These are phyloP conservation scores for Clarireedia hainanense DNA, from an alignment of 2,329 filamentous ascomycete genomes.

Conservation along the genomic window DNA sequence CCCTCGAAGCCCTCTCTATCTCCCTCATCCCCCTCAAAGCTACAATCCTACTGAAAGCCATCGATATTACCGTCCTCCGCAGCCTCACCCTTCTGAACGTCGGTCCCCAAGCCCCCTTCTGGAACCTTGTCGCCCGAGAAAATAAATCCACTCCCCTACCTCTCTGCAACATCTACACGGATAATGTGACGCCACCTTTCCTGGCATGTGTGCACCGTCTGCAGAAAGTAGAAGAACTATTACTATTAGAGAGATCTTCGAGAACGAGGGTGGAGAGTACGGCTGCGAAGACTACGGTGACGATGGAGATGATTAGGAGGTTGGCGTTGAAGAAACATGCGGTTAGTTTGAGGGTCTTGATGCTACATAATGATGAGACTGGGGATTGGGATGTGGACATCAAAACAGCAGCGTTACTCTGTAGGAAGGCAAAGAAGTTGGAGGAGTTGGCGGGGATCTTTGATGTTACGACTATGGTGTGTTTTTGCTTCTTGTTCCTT, in stretches of 20 bases:
- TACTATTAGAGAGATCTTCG: slow-evolving; percentile 46
- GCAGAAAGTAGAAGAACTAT: slow-evolving; percentile 47
- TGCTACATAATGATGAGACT: slow-evolving; percentile 51
- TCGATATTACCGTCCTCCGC: slow-evolving; percentile 50
- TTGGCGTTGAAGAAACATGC: slow-evolving; percentile 52
- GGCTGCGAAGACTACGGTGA: slow-evolving; percentile 40
- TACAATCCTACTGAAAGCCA: slow-evolving; percentile 45
- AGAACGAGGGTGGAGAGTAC: slow-evolving; percentile 47
- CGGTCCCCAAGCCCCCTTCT: slow-evolving; percentile 52
- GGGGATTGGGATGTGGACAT: slow-evolving; percentile 52
- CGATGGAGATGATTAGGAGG: slow-evolving; percentile 50
- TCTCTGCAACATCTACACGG: slow-evolving; percentile 52
- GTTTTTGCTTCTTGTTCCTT: slow-evolving; percentile 21
- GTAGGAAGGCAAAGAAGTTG: slow-evolving; percentile 40
- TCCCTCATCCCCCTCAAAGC: slow-evolving; percentile 54
- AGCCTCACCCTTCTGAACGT: slow-evolving; percentile 56
- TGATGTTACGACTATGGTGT: slow-evolving; percentile 46
- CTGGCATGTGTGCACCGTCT: slow-evolving; percentile 46
- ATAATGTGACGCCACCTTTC: slow-evolving; percentile 51
- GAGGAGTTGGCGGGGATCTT: slow-evolving; percentile 50
- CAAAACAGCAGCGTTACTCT: slow-evolving; percentile 47
- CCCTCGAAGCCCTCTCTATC: slow-evolving; percentile 46
- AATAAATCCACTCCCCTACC: slow-evolving; percentile 44
- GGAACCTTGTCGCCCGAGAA: slow-evolving; percentile 47
- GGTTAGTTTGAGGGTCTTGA: slow-evolving; percentile 43